phyloP scores from a whole-genome alignment of 2,329 filamentous ascomycete genomes.

The Plectosphaerella sp. region DNA sequence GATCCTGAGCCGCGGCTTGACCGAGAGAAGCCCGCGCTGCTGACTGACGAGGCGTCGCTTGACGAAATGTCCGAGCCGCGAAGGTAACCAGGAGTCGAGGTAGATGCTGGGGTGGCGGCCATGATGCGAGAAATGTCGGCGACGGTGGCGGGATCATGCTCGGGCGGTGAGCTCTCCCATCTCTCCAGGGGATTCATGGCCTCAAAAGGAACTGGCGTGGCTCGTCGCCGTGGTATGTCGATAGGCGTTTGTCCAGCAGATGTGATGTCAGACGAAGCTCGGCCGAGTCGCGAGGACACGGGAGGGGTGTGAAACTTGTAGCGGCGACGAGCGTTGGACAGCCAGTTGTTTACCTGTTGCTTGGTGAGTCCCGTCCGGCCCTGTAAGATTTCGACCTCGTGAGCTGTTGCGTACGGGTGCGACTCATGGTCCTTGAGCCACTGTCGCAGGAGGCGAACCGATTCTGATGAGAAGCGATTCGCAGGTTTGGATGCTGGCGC shows the following conservation, averaged over 20 bases:
- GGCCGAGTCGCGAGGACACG: constrained; percentile 45
- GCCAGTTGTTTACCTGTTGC: constrained; percentile 64
- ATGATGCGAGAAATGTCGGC: constrained; percentile 15
- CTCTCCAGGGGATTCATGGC: constrained; percentile 12
- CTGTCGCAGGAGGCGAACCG: constrained; percentile 49
- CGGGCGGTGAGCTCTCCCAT: constrained; percentile 15
- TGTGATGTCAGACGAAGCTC: constrained; percentile 25
- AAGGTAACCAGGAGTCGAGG: background rate
- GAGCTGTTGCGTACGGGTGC: constrained; percentile 63
- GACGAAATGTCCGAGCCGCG: constrained; percentile 19
- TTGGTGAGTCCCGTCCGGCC: constrained; percentile 54
- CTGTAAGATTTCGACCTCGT: constrained; percentile 57
- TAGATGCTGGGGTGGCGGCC: constrained; percentile 7
- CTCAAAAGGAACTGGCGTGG: constrained; percentile 27
- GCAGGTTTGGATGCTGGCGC: no score
- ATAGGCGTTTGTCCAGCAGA: constrained; percentile 31
- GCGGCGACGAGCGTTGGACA: constrained; percentile 62
- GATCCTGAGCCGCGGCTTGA: constrained; percentile 7
- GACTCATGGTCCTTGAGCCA: constrained; percentile 59
- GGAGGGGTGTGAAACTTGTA: constrained; percentile 51
- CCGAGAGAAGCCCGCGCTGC: constrained; percentile 5
- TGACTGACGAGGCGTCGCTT: constrained; percentile 3
- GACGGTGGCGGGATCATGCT: constrained; percentile 16
- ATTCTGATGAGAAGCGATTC: constrained; percentile 7
- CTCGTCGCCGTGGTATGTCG: constrained; percentile 45